phyloP scores from a whole-genome alignment of 352 stramenopile species.

The Pythium aquatile region DNA sequence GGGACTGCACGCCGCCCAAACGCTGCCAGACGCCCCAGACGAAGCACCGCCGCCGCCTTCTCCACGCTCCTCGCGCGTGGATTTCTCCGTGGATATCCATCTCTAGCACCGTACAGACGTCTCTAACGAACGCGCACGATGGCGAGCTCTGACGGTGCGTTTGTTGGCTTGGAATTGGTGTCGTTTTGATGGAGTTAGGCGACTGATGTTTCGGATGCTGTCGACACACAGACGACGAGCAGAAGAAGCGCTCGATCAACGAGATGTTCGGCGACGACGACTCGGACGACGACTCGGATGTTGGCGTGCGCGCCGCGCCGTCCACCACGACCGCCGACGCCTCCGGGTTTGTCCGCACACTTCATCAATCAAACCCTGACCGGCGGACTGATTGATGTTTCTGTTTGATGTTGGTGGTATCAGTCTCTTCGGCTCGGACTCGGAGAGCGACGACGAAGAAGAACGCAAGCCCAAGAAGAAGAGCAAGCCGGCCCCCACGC shows the following conservation, averaged over 20 bases:
- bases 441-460: conserved; percentile 77
- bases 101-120: neutral
- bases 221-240: conserved; percentile 53
- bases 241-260: conserved; percentile 85
- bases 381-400: neutral
- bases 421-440: conserved; percentile 86
- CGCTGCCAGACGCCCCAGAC: neutral
- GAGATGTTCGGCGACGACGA: conserved; percentile 88
- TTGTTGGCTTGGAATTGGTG: neutral
- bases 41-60: neutral
- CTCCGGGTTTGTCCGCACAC: conserved; percentile 43
- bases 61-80: neutral
- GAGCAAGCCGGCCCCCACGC: conserved; percentile 24
- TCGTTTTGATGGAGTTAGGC: neutral
- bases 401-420: neutral
- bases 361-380: neutral
- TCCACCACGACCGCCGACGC: conserved; percentile 60
- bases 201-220: neutral
- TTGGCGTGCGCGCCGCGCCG: conserved; percentile 50
- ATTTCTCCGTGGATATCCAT: conserved; percentile 13
- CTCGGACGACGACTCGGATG: conserved; percentile 65
- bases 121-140: conserved; percentile 26
- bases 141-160: conserved; percentile 62
- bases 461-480: conserved; percentile 50
- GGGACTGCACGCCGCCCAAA: conserved; percentile 12